Conservation (phyloP, 352 stramenopile genomes). For the Globisporangium paddicum region DNA sequence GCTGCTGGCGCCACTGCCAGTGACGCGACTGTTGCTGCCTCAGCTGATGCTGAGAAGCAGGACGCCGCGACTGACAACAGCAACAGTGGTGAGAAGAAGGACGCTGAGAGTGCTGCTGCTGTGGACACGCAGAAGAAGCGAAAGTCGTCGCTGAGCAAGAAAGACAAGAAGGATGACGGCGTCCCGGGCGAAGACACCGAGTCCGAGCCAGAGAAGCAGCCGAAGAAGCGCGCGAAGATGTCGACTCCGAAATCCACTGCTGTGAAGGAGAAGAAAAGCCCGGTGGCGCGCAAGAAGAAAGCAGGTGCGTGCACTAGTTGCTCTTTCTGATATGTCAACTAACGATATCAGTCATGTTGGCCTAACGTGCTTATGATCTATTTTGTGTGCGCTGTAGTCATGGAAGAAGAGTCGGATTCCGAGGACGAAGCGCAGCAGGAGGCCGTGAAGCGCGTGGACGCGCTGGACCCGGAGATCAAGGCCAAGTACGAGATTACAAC, state of each 20-base stretch:
- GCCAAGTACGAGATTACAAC: conserved; percentile 28
- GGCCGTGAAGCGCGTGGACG: conserved; percentile 32
- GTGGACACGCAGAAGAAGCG: conserved; percentile 10
- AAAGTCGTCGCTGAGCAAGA: conserved; percentile 12
- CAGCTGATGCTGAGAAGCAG: background rate
- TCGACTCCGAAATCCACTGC: conserved; percentile 1
- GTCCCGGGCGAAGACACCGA: conserved; percentile 32
- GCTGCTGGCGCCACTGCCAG: background rate
- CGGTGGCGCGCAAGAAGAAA: conserved; percentile 48
- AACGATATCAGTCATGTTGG: background rate
- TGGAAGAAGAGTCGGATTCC: conserved; percentile 28
- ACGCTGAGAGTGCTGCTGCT: background rate
- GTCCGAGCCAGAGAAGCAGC: conserved; percentile 41
- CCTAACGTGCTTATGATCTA: background rate
- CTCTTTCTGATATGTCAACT: background rate
- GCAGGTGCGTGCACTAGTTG: conserved; percentile 9
- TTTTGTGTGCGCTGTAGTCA: background rate
- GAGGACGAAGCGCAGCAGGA: conserved; percentile 35
- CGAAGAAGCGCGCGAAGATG: conserved; percentile 39
- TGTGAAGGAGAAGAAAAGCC: conserved; percentile 22
- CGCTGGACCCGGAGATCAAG: conserved; percentile 55
- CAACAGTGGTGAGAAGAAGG: background rate
- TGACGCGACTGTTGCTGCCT: background rate
- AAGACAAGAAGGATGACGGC: conserved; percentile 11
- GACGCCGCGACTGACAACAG: background rate